A percentile compares a stretch with the other conserved stretches of the same genome.
These are phyloP conservation scores for Carex myosuroides DNA, from an alignment of 176 grass and related monocot species.

Conservation along the genomic window DNA sequence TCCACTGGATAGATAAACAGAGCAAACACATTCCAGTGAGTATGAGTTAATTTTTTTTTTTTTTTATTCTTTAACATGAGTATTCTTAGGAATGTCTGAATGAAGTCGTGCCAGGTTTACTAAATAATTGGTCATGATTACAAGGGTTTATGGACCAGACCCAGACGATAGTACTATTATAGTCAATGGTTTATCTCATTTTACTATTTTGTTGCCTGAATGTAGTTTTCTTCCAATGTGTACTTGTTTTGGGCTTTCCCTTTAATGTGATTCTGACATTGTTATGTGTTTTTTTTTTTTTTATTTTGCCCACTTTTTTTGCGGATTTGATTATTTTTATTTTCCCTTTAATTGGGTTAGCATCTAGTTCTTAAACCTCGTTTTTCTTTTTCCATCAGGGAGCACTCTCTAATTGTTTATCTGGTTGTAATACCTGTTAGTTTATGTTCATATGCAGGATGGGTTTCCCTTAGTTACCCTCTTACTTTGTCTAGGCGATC, in stretches of 20 bases:
- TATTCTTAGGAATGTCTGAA: neutral
- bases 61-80: slow-evolving; percentile 2
- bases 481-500: slow-evolving; percentile 90
- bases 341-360: neutral
- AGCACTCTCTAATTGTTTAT: neutral
- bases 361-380: neutral
- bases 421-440: neutral
- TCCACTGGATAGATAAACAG: slow-evolving; percentile 96
- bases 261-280: neutral
- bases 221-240: neutral
- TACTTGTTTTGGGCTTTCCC: neutral
- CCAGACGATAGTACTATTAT: neutral
- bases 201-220: slow-evolving; percentile 3
- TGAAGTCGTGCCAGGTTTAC: neutral
- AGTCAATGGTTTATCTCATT: neutral
- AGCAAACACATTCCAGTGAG: slow-evolving; percentile 96
- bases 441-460: slow-evolving; percentile 44
- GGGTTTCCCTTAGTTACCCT: slow-evolving; percentile 90
- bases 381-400: neutral
- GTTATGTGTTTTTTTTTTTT: neutral
- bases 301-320: neutral
- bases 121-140: neutral
- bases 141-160: neutral
- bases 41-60: slow-evolving; percentile 18
- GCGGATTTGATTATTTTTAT: neutral